These are phyloP conservation scores for Cylindrotheca closterium DNA, from an alignment of 108 stramenopile genomes.

Conservation along the genomic window DNA sequence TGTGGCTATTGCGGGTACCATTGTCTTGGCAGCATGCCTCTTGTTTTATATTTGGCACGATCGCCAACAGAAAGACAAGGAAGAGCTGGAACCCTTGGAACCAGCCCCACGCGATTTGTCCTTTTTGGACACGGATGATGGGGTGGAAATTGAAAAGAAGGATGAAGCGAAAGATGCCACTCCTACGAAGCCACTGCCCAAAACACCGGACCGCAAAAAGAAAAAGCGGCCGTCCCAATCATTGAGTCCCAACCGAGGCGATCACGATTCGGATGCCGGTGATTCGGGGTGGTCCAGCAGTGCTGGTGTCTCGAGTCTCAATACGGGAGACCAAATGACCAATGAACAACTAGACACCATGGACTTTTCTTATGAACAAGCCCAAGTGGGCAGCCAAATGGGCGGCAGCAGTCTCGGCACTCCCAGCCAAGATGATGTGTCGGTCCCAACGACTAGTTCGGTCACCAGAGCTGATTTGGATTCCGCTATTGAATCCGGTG, in stretches of 20 bases:
- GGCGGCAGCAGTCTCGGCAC: neutral
- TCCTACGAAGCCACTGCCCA: neutral
- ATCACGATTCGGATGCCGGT: constrained; percentile 38
- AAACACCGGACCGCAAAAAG: constrained; percentile 6
- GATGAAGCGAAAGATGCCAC: neutral
- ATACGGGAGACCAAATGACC: constrained; percentile 16
- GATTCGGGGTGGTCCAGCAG: constrained; percentile 57
- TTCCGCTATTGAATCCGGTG: constrained; percentile 74
- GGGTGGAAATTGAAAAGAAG: constrained; percentile 4
- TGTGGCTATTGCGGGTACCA: constrained; percentile 10
- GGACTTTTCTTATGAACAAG: constrained; percentile 30
- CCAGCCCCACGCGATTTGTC: neutral
- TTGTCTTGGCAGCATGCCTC: constrained; percentile 4
- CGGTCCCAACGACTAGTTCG: neutral
- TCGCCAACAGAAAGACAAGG: neutral
- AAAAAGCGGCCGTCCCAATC: neutral
- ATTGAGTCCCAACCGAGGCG: neutral
- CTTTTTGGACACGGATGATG: constrained; percentile 17
- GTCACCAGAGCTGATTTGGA: constrained; percentile 60
- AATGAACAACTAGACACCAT: too few species aligned
- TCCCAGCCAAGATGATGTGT: constrained; percentile 3
- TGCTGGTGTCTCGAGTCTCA: constrained; percentile 41
- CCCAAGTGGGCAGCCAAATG: constrained; percentile 13
- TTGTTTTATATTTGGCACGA: neutral
- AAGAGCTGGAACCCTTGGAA: neutral